Evolutionary conservation across 2,329 filamentous ascomycete species (phyloP).

Genomic region (Akanthomyces dipterigenus): DNA sequence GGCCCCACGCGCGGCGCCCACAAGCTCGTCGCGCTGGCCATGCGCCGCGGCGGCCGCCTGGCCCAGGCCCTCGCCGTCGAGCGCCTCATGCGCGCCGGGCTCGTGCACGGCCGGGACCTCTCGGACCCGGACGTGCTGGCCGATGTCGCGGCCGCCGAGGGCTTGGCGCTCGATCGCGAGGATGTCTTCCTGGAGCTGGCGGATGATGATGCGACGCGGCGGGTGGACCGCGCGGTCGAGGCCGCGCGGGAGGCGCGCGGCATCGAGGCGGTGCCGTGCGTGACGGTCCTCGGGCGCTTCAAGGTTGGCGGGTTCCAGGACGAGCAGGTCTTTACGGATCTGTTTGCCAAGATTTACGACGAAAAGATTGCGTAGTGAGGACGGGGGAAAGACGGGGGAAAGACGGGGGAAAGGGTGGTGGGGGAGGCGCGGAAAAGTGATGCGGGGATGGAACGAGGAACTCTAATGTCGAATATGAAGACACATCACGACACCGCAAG

Average conservation of each 20-base stretch:
- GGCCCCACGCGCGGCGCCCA: conserved; percentile 39
- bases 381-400: too few species aligned
- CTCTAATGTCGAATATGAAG: too few species aligned
- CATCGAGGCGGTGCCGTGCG: conserved; percentile 65
- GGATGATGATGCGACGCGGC: conserved; percentile 21
- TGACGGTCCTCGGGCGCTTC: conserved; percentile 62
- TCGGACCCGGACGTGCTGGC: conserved; percentile 34
- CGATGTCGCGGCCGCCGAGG: conserved; percentile 23
- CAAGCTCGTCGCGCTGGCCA: conserved; percentile 38
- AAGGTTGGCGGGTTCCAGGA: conserved; percentile 67
- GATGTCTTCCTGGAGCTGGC: conserved; percentile 24
- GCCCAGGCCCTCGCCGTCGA: conserved; percentile 35
- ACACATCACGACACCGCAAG: not conserved
- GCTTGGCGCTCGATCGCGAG: conserved; percentile 23
- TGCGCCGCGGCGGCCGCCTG: conserved; percentile 22
- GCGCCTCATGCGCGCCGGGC: conserved; percentile 35
- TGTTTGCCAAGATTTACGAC: conserved; percentile 53
- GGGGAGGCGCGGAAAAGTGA: too few species aligned
- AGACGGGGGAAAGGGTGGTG: too few species aligned
- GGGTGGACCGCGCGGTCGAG: conserved; percentile 26
- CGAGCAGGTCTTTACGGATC: conserved; percentile 53
- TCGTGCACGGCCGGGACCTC: conserved; percentile 35
- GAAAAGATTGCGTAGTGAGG: conserved; percentile 10
- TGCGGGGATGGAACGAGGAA: too few species aligned
- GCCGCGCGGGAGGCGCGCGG: conserved; percentile 22